Conservation (phyloP, 176 grass and related monocot species). For the Oryza coarctata region DNA sequence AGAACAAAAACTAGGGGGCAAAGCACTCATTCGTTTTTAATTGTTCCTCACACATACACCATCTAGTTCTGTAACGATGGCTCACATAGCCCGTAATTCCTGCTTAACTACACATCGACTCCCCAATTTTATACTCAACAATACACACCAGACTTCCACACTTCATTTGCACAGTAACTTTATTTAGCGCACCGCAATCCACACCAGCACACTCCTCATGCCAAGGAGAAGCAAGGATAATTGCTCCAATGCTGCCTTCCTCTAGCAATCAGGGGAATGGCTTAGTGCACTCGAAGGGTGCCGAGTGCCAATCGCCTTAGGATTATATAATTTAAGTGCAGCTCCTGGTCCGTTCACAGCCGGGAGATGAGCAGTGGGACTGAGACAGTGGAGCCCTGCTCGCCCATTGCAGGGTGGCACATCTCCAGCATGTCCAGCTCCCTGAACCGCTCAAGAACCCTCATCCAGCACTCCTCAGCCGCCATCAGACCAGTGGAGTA, state of each 20-base stretch:
- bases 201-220: conserved; percentile 47
- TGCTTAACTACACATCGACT: neutral
- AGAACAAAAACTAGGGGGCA: neutral
- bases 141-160: conserved; percentile 1
- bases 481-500: conserved; percentile 90
- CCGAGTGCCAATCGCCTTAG: neutral
- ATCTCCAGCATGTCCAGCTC: conserved; percentile 69
- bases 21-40: neutral
- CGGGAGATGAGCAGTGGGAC: conserved; percentile 92
- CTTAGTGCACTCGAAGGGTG: neutral
- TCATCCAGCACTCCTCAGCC: conserved; percentile 86
- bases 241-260: conserved; percentile 32
- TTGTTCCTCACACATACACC: conserved; percentile 28
- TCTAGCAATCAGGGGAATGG: conserved; percentile 56
- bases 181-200: conserved; percentile 24
- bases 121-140: neutral
- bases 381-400: conserved; percentile 63
- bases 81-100: conserved; percentile 3
- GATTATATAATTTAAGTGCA: neutral
- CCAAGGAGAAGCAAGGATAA: conserved; percentile 33
- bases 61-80: neutral
- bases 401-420: conserved; percentile 67
- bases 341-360: conserved; percentile 32
- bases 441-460: conserved; percentile 85
- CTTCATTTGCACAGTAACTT: neutral